Base-by-base conservation (phyloP, 164 flowering plant species). In the Magnolia changhungtana region DNA sequence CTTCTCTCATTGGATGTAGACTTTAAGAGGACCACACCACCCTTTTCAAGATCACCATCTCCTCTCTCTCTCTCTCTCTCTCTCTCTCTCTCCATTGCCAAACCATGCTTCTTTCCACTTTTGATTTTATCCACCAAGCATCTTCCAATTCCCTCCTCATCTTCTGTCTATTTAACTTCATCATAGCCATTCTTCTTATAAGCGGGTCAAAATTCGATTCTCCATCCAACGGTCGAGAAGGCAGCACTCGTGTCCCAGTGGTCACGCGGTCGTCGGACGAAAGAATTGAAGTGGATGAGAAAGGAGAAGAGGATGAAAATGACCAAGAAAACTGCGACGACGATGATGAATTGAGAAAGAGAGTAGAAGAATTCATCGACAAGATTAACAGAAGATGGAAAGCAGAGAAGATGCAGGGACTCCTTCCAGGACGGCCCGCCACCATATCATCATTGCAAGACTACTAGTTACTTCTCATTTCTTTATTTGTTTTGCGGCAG, bases 301-400 rank as follows among this genome's bases (percentile, higher is more conserved):
- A 37, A 37, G 45, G 45, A 37, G 45, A 3, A 5, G 45, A 37
- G 45, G 45, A 37, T 37, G 45, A 5, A 3, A 37, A 37, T 37
- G 7, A 37, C 6, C 6, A 37, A 37, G 6, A 37, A 37, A 37
- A 37, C 45, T n/a, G n/a, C 65, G 64, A 49, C 1, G 94, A 87
- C 9, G 61, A 55, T 13, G 61, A 72, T 79, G 91, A 86, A 51
- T 77, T 88, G 65, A 83, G 86, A 74, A 85, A 73, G 78, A 86
- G 87, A 80, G 84, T 82, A 2, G 91, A 89, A 78, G 91, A 86
- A 20, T 89, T 91, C 74, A 88, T 91, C 50, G 82, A 82, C 14
- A 87, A 86, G 70, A 77, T 86, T 18, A 86, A 88, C 70, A 80
- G 77, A 78, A 86, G 78, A 71, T 88, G 90, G 91, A 86, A 77